Conservation (phyloP, 2,329 filamentous ascomycete species). For the Xylariaceae sp. region DNA sequence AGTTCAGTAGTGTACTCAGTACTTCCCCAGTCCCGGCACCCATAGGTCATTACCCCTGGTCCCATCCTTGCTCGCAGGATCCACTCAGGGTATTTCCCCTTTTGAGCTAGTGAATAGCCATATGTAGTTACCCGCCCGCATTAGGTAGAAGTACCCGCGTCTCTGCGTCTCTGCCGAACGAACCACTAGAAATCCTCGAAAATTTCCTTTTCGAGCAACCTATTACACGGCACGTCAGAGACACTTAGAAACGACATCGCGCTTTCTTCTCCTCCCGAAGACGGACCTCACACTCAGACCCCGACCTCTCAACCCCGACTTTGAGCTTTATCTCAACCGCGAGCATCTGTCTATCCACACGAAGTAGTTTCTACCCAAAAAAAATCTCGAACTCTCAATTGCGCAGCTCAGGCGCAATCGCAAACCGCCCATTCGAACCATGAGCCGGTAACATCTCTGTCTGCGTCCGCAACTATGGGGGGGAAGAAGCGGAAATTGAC, state of each 20-base stretch:
- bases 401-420: constrained; percentile 1
- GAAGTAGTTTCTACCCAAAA: no score
- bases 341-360: no score
- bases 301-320: no score
- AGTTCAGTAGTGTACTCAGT: not conserved
- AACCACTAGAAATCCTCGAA: constrained; percentile 26
- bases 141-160: constrained; percentile 19
- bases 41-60: constrained; percentile 19
- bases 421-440: constrained; percentile 20
- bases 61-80: constrained; percentile 4
- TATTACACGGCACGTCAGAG: constrained; percentile 9
- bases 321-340: no score
- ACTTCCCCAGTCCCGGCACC: not conserved
- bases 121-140: constrained; percentile 19
- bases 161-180: constrained; percentile 16
- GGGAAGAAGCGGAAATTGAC: constrained; percentile 50
- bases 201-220: constrained; percentile 31
- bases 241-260: not conserved
- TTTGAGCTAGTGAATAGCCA: constrained; percentile 12
- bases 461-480: constrained; percentile 49
- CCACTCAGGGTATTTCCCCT: constrained; percentile 11
- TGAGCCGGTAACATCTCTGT: constrained; percentile 31
- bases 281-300: not conserved
- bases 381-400: not conserved
- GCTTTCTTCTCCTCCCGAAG: not conserved